Evolutionary conservation across 2,329 filamentous ascomycete species (phyloP).

Genomic region (Penicillium sp.): DNA sequence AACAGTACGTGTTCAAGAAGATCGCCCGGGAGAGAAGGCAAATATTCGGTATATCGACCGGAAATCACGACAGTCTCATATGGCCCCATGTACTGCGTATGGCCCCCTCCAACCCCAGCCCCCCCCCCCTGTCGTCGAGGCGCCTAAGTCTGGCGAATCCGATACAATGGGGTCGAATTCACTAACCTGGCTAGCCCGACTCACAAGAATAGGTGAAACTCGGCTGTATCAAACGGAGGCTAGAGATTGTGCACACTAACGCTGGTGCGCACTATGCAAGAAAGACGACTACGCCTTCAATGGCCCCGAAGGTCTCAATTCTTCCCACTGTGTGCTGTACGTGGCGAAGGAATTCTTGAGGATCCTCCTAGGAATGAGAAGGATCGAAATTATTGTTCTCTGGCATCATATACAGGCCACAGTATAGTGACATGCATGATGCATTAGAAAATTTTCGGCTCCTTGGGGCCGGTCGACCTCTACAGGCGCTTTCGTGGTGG

Average conservation of each 20-base stretch:
- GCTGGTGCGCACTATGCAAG: not conserved
- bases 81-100: not conserved
- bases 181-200: not conserved
- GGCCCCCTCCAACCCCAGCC: not conserved
- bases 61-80: not conserved
- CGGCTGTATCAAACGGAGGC: not conserved
- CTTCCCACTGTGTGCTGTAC: not conserved
- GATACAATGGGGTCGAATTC: constrained; percentile 1
- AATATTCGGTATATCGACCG: not conserved
- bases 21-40: not conserved
- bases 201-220: constrained; percentile 1
- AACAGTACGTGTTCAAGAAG: not conserved
- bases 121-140: not conserved
- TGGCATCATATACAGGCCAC: not conserved
- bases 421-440: not conserved
- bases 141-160: not conserved
- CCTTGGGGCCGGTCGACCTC: not conserved
- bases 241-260: not conserved
- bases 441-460: not conserved
- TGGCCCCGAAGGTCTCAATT: not conserved
- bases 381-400: not conserved
- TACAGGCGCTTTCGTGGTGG: not conserved
- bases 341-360: not conserved
- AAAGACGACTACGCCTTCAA: not conserved
- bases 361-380: not conserved